Conservation (phyloP, 202 grass and related monocot species). For the Carex arenaria region DNA sequence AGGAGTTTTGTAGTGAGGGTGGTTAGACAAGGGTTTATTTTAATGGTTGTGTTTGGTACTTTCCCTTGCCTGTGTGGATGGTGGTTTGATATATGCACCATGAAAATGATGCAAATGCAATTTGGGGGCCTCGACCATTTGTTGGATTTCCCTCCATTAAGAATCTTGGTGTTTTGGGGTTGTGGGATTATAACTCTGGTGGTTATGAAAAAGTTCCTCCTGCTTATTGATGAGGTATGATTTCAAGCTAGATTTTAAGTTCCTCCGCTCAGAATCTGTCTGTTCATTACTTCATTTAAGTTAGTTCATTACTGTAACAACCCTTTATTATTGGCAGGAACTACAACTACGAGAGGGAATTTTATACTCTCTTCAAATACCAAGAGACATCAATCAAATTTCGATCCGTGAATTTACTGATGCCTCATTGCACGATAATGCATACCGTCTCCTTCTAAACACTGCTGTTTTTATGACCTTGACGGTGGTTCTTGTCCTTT, state of each 20-base stretch:
- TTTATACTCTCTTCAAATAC: background rate
- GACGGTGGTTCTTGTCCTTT: background rate
- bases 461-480: background rate
- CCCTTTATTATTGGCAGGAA: background rate
- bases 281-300: background rate
- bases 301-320: background rate
- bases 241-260: background rate
- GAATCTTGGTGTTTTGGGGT: background rate
- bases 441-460: background rate
- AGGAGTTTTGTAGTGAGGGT: background rate
- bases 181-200: background rate
- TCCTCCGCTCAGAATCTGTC: background rate
- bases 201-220: background rate
- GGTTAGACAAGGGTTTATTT: conserved; percentile 1
- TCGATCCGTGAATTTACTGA: background rate
- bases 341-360: background rate
- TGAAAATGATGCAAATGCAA: conserved; percentile 5
- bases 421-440: conserved; percentile 5
- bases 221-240: conserved; percentile 9
- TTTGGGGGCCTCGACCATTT: background rate
- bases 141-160: background rate
- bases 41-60: background rate
- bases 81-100: conserved; percentile 13
- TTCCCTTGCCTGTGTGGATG: conserved; percentile 17
- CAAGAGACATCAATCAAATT: background rate